phyloP scores from a whole-genome alignment of 192 early-diverging fungal genomes.

The Umbelopsis isabellina region DNA sequence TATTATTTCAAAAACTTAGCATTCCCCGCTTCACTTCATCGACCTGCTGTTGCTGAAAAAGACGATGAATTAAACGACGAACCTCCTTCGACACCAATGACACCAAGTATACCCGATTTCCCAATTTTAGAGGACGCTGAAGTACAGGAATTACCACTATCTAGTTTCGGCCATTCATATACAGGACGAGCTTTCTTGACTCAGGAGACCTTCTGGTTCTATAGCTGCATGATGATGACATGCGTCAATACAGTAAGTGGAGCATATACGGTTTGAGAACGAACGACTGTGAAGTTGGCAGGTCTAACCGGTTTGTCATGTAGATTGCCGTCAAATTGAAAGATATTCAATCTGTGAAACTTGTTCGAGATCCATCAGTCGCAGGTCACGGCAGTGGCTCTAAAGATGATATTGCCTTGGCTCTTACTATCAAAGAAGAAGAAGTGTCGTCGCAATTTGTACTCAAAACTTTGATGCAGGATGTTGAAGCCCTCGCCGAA shows the following conservation, averaged over 20 bases:
- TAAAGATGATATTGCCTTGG: slow-evolving; percentile 16
- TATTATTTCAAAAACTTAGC: neutral
- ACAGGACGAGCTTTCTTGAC: slow-evolving; percentile 61
- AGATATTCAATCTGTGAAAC: slow-evolving; percentile 43
- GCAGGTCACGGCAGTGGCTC: slow-evolving; percentile 25
- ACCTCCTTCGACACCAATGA: neutral
- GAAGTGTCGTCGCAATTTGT: neutral
- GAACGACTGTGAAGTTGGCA: neutral
- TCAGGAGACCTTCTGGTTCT: slow-evolving; percentile 64
- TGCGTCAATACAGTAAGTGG: slow-evolving; percentile 58
- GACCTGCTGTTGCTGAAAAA: neutral
- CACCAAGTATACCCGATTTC: neutral
- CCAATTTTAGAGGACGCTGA: neutral
- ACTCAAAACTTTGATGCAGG: slow-evolving; percentile 28
- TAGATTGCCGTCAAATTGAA: slow-evolving; percentile 49
- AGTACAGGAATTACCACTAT: slow-evolving; percentile 14
- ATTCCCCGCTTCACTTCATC: slow-evolving; percentile 30
- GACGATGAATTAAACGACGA: slow-evolving; percentile 37
- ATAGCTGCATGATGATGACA: slow-evolving; percentile 62
- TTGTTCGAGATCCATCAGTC: slow-evolving; percentile 23
- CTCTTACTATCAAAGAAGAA: slow-evolving; percentile 12
- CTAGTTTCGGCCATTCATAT: slow-evolving; percentile 37
- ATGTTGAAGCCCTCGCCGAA: slow-evolving; percentile 26
- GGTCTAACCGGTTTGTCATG: neutral
- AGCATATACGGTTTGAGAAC: neutral